Percentiles rank a stretch among this genome's conserved stretches.
These are phyloP conservation scores for Knufia fluminis DNA, from an alignment of 2,329 filamentous ascomycete species.

Conservation along the genomic window DNA sequence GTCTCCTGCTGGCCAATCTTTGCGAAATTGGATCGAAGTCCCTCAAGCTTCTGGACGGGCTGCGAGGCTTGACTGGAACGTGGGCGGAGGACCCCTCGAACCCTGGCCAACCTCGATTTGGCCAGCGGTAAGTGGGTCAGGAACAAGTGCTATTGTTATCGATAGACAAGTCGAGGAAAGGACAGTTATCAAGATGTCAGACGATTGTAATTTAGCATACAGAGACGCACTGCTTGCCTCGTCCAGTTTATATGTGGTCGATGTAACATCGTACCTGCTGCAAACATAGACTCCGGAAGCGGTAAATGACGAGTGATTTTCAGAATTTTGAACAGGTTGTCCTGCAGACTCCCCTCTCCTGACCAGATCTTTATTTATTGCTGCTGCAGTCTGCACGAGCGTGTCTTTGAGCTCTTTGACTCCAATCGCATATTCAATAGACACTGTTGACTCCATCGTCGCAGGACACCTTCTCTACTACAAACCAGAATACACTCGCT, in stretches of 20 bases:
- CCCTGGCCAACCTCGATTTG: constrained; percentile 2
- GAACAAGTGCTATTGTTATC: background rate
- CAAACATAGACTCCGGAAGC: background rate
- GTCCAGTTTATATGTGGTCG: background rate
- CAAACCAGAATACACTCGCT: constrained; percentile 4
- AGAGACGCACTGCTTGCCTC: background rate
- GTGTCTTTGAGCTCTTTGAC: constrained; percentile 5
- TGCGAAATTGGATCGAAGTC: background rate
- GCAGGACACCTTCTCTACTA: background rate
- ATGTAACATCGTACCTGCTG: background rate
- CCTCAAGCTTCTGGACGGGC: background rate
- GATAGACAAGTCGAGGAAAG: background rate
- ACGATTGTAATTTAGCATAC: background rate
- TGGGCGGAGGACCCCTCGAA: background rate
- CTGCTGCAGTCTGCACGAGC: background rate
- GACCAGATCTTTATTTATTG: background rate
- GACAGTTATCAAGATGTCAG: background rate
- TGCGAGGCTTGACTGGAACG: constrained; percentile 1
- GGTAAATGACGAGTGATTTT: background rate
- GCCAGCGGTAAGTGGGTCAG: background rate
- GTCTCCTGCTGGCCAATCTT: background rate
- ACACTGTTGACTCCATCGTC: background rate
- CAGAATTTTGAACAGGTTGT: constrained; percentile 4
- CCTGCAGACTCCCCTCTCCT: constrained; percentile 3
- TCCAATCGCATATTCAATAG: background rate